Evolutionary conservation across 345 rosid genomes (phyloP).

Genomic region (Populus alba): DNA sequence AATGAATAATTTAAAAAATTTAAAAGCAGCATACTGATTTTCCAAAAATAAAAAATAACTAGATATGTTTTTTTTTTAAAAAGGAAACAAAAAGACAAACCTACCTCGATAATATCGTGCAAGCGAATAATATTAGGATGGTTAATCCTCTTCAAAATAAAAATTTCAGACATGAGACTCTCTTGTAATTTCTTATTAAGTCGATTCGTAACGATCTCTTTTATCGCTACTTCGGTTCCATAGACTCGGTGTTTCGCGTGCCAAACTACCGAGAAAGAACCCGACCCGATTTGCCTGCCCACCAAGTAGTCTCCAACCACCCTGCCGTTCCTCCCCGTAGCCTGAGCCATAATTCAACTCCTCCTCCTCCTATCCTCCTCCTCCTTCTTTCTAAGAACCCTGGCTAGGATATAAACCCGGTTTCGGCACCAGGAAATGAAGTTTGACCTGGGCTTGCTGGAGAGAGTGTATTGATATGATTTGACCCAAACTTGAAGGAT

Average conservation of each 20-base stretch:
- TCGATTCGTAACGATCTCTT: conserved; percentile 68
- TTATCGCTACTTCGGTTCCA: conserved; percentile 91
- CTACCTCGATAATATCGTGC: conserved; percentile 95
- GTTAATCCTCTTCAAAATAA: conserved; percentile 59
- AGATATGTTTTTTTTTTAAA: not conserved
- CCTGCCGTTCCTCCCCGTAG: conserved; percentile 51
- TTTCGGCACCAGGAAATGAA: not conserved
- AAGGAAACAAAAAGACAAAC: conserved; percentile 23
- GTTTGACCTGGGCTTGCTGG: not conserved
- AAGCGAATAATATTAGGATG: conserved; percentile 88
- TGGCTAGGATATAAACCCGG: not conserved
- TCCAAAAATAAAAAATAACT: not conserved
- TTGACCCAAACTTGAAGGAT: not conserved
- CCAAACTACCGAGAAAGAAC: conserved; percentile 97
- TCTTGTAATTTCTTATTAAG: conserved; percentile 84
- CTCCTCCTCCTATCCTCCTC: not conserved
- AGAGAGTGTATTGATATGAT: not conserved
- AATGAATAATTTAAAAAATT: too few species aligned
- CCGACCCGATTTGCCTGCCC: conserved; percentile 85
- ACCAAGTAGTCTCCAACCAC: conserved; percentile 86
- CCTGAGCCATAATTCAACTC: conserved; percentile 53
- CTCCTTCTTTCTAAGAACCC: not conserved
- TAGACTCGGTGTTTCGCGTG: conserved; percentile 85
- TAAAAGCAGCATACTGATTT: not conserved
- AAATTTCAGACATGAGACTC: conserved; percentile 90